Evolutionary conservation across 2,329 filamentous ascomycete genomes (phyloP).

Genomic region (Colletotrichum trifolii): DNA sequence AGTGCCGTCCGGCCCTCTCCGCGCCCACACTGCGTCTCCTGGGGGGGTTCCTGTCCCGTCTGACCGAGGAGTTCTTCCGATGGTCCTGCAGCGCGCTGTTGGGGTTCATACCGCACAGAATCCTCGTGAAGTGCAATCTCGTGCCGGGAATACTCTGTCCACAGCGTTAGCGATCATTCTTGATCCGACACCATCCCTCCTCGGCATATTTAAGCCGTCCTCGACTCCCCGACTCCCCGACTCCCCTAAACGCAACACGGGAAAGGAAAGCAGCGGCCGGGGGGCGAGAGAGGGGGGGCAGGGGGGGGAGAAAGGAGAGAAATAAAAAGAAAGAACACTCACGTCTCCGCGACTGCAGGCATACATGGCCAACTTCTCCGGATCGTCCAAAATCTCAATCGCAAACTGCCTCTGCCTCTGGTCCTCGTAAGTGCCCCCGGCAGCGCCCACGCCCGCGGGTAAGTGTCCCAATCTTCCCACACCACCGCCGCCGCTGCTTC

Average conservation of each 20-base stretch:
- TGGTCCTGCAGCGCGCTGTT: slow-evolving; percentile 31
- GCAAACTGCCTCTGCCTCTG: slow-evolving; percentile 61
- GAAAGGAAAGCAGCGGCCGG: no score
- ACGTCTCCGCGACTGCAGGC: slow-evolving; percentile 66
- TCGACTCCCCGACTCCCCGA: no score
- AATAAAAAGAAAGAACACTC: slow-evolving; percentile 41
- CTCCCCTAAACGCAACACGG: not conserved
- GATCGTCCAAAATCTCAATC: slow-evolving; percentile 64
- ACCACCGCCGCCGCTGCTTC: not conserved
- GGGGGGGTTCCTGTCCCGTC: slow-evolving; percentile 11
- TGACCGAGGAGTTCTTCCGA: slow-evolving; percentile 27
- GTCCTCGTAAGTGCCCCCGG: slow-evolving; percentile 54
- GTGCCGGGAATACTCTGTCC: slow-evolving; percentile 66
- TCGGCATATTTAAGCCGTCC: no score
- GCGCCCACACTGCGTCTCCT: slow-evolving; percentile 35
- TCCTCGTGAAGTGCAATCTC: slow-evolving; percentile 65
- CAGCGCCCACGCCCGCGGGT: slow-evolving; percentile 7
- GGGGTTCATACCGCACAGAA: slow-evolving; percentile 64
- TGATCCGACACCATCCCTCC: no score
- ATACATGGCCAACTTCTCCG: slow-evolving; percentile 69
- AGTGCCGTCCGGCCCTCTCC: slow-evolving; percentile 34
- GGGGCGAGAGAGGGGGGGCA: not conserved
- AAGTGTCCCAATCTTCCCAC: slow-evolving; percentile 21
- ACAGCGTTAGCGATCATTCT: not conserved
- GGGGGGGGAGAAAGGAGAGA: not conserved